These are phyloP conservation scores for Nakaseomyces kungkrabaensis DNA, from an alignment of 1,139 yeast genomes.

Conservation along the genomic window DNA sequence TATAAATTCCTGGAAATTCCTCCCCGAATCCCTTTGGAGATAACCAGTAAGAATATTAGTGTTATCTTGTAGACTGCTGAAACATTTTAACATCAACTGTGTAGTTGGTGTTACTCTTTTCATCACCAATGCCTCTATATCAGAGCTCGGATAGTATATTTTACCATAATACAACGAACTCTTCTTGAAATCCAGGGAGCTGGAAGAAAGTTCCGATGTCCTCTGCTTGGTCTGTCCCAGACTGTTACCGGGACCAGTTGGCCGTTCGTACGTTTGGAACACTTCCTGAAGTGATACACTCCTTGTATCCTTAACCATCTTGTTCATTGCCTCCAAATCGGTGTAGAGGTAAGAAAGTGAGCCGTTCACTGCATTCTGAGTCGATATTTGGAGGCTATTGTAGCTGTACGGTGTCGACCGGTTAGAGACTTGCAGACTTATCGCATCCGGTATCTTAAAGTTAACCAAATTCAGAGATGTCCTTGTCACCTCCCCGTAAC, in stretches of 20 bases:
- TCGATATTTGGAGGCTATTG: constrained; percentile 64
- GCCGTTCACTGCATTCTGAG: constrained; percentile 63
- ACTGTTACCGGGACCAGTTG: constrained; percentile 7
- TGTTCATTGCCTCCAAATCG: constrained; percentile 42
- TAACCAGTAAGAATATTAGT: constrained; percentile 54
- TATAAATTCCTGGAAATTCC: constrained; percentile 63
- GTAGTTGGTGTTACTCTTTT: constrained; percentile 43
- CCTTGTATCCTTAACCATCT: constrained; percentile 41
- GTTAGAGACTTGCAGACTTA: constrained; percentile 59
- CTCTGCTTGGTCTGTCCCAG: constrained; percentile 8
- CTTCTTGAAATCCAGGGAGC: neutral
- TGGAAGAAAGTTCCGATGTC: neutral
- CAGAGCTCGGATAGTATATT: constrained; percentile 80
- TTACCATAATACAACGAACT: constrained; percentile 59
- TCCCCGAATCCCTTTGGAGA: constrained; percentile 58
- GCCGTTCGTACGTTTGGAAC: constrained; percentile 65
- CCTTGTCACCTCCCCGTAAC: constrained; percentile 62
- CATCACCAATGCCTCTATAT: constrained; percentile 80
- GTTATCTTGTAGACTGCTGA: constrained; percentile 54
- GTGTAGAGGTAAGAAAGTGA: constrained; percentile 76
- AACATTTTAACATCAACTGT: constrained; percentile 63
- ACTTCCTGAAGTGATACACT: constrained; percentile 58
- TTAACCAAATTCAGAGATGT: constrained; percentile 60
- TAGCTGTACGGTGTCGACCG: constrained; percentile 65
- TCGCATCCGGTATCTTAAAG: constrained; percentile 64